A percentile compares a stretch with the other conserved stretches of the same genome.
Evolutionary conservation across 768 basidiomycete genomes (phyloP).

Genomic region (Neoboletus subvelutipes): DNA sequence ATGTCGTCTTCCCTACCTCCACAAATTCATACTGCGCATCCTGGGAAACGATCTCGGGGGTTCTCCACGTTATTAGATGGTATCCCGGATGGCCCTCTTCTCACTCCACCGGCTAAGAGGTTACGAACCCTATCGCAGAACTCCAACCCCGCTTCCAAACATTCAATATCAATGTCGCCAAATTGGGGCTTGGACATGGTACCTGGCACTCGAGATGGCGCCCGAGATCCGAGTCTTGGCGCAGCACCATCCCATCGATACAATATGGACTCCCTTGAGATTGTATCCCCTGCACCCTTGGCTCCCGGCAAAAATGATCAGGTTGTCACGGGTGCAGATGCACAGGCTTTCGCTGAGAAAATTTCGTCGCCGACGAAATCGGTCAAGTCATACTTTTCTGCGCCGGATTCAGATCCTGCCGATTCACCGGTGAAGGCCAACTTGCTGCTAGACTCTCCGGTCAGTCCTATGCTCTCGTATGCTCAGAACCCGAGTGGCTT

Average conservation of each 20-base stretch:
- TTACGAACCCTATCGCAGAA: constrained; percentile 14
- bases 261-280: neutral
- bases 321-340: neutral
- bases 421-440: constrained; percentile 27
- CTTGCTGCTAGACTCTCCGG: constrained; percentile 35
- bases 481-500: constrained; percentile 37
- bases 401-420: constrained; percentile 35
- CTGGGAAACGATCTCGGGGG: constrained; percentile 31
- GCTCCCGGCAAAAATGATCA: constrained; percentile 5
- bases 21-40: constrained; percentile 13
- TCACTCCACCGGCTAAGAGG: constrained; percentile 28
- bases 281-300: neutral
- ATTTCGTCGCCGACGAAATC: constrained; percentile 33
- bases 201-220: constrained; percentile 1
- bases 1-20: constrained; percentile 16
- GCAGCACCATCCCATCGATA: neutral
- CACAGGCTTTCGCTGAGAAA: constrained; percentile 4
- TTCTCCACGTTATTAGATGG: constrained; percentile 32
- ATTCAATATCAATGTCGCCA: constrained; percentile 2
- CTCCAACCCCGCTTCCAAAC: neutral
- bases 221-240: neutral
- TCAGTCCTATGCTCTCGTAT: constrained; percentile 35
- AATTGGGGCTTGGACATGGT: constrained; percentile 11
- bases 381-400: constrained; percentile 38
- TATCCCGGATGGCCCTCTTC: constrained; percentile 3